Conservation (phyloP, 805 yeast species). For the Saturnispora gosingensis region DNA sequence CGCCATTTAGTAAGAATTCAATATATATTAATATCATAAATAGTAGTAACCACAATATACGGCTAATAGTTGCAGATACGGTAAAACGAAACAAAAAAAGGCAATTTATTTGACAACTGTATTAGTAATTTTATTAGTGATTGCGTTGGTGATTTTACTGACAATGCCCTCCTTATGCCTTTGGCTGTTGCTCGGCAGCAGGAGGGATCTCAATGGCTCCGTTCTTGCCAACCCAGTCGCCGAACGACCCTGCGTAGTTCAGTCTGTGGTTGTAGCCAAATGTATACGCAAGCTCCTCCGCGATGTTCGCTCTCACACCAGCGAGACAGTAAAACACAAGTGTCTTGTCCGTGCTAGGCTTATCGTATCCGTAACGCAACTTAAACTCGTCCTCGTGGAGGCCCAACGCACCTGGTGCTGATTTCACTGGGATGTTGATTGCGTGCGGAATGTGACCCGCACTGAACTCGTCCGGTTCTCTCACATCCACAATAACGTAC, state of each 20-base stretch:
- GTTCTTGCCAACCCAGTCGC: constrained; percentile 62
- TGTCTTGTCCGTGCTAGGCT: constrained; percentile 64
- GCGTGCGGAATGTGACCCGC: constrained; percentile 79
- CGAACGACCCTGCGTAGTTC: constrained; percentile 78
- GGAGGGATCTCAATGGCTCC: constrained; percentile 20
- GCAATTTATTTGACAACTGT: background rate
- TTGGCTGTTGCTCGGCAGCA: background rate
- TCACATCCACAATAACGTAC: constrained; percentile 69
- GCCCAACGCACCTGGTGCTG: constrained; percentile 88
- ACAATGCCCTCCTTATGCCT: background rate
- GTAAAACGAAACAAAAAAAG: background rate
- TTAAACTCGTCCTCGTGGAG: constrained; percentile 70
- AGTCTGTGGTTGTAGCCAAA: constrained; percentile 81
- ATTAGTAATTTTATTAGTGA: no score
- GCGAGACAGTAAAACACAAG: constrained; percentile 86
- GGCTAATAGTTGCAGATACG: background rate
- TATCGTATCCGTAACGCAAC: constrained; percentile 69
- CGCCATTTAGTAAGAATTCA: background rate
- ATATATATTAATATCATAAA: background rate
- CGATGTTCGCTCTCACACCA: constrained; percentile 84
- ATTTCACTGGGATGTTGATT: constrained; percentile 78
- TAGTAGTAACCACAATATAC: background rate
- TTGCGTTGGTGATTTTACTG: background rate
- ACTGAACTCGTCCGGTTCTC: constrained; percentile 75
- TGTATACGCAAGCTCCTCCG: constrained; percentile 85